A percentile compares a stretch with the other conserved stretches of the same genome.
Conservation (phyloP, 2,329 filamentous ascomycete species). For the Davidsoniella eucalypti region DNA sequence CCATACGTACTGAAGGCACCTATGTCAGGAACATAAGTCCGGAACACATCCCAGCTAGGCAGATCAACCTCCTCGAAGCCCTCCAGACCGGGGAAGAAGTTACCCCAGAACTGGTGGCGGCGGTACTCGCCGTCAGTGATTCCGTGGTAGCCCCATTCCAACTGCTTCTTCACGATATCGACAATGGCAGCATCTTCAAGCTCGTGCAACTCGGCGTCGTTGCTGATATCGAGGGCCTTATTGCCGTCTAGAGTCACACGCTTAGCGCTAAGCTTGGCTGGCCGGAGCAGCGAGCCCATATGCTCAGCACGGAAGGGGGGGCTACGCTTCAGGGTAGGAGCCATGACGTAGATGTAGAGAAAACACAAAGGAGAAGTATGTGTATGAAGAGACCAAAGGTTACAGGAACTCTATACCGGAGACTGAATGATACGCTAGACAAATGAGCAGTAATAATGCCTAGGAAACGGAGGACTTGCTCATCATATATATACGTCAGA, state of each 20-base stretch:
- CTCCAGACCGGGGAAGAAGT: constrained; percentile 30
- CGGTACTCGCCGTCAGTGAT: constrained; percentile 55
- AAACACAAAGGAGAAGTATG: background rate
- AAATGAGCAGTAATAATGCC: no score
- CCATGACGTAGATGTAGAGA: background rate
- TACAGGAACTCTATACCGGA: no score
- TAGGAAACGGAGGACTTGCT: no score
- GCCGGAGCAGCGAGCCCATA: constrained; percentile 55
- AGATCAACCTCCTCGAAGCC: constrained; percentile 24
- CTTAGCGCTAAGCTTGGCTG: constrained; percentile 23
- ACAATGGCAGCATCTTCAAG: constrained; percentile 47
- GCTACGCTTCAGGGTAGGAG: constrained; percentile 17
- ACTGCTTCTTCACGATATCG: constrained; percentile 48
- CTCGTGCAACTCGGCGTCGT: constrained; percentile 29
- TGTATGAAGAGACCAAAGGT: no score
- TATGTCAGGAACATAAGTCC: constrained; percentile 24
- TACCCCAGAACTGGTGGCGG: constrained; percentile 31
- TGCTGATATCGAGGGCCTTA: constrained; percentile 12
- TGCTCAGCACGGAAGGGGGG: constrained; percentile 55
- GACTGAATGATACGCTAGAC: no score
- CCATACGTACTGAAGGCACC: constrained; percentile 18
- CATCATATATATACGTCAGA: no score
- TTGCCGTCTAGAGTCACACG: constrained; percentile 13
- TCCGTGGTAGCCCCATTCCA: constrained; percentile 42
- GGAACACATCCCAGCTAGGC: constrained; percentile 23